Evolutionary conservation across 2,329 filamentous ascomycete genomes (phyloP), one percentile per base, ranked within the genome.

Genomic region (Fusarium pseudonygamai): DNA sequence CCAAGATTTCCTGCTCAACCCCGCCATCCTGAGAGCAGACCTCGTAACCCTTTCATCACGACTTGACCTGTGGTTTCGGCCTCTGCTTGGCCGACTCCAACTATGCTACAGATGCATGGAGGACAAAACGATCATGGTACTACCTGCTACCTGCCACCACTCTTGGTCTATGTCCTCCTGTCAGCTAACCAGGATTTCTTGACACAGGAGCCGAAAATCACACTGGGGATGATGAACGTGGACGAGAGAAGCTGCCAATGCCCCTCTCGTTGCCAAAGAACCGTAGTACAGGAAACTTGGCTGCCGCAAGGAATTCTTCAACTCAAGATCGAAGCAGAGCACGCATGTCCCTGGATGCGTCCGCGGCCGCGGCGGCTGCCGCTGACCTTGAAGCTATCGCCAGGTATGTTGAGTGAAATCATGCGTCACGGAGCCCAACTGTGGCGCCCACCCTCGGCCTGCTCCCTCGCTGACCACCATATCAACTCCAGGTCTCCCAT

Each of bases 311-410:
- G 72, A 86, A 88, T 68, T 82, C 78, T n/a, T 60, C 69, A 32
- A 82, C 57, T 14, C 46, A 88, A 57, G 89, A 91, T 74, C 89
- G 87, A 72, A 86, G 87, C 74, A 86, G 89, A 83, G 87, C 91
- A 80, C 91, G 93, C 69, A 91, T 94, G 83, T 96, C 94, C 57
- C 91, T 95, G 79, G 94, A 96, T 82, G 91, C 90, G 67, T 88
- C 91, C 81, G 91, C 90, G 65, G 89, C 91, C 59, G 86, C 89
- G 69, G 86, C 88, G 73, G 82, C 83, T 69, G 79, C 82, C 69
- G 83, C 85, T 77, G 92, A 93, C 75, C 90, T 90, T 83, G 93
- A 95, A 81, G 85, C 89, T 77, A 85, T 94, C 82, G 87, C 92
- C 83, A 95, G 93, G 93, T 96, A 75, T 65, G 83, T 81, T 55